Evolutionary conservation across 352 stramenopile species (phyloP).

Genomic region (Phytophthora sojae): DNA sequence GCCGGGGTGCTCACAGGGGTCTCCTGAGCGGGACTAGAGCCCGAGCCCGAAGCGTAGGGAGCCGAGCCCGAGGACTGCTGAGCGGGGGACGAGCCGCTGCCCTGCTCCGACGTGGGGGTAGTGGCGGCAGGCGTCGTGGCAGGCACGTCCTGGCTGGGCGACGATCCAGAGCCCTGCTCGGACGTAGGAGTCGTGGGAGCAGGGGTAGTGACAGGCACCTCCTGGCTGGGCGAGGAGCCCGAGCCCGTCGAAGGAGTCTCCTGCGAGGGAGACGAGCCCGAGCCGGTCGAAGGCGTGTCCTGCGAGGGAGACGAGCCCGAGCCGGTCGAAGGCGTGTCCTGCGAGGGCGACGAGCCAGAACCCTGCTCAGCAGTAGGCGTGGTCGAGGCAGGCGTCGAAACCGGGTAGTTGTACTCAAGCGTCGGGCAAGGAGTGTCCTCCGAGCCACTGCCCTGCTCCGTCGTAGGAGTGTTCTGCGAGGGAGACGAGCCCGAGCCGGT

Average conservation of each 20-base stretch:
- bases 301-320: no score
- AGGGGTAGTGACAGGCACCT: conserved; percentile 9
- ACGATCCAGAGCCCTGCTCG: conserved; percentile 1
- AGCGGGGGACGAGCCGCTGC: not conserved
- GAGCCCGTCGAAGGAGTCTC: no score
- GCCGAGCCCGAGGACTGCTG: not conserved
- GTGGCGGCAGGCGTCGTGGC: conserved; percentile 13
- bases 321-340: no score
- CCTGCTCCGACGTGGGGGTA: not conserved
- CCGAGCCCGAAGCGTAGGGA: not conserved
- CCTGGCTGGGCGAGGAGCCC: no score
- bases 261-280: no score
- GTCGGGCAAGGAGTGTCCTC: conserved; percentile 31
- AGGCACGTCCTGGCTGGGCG: conserved; percentile 12
- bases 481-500: no score
- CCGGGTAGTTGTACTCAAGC: conserved; percentile 40
- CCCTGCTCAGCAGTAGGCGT: no score
- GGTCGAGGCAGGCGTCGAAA: no score
- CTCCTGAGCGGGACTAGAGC: conserved; percentile 3
- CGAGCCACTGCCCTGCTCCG: not conserved
- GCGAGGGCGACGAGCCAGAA: no score
- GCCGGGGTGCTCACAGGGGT: conserved; percentile 6
- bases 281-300: no score
- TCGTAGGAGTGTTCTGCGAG: no score
- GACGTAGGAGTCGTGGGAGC: not conserved